These are phyloP conservation scores for Lichina pygmaea DNA, from an alignment of 495 filamentous ascomycete species.

Conservation along the genomic window DNA sequence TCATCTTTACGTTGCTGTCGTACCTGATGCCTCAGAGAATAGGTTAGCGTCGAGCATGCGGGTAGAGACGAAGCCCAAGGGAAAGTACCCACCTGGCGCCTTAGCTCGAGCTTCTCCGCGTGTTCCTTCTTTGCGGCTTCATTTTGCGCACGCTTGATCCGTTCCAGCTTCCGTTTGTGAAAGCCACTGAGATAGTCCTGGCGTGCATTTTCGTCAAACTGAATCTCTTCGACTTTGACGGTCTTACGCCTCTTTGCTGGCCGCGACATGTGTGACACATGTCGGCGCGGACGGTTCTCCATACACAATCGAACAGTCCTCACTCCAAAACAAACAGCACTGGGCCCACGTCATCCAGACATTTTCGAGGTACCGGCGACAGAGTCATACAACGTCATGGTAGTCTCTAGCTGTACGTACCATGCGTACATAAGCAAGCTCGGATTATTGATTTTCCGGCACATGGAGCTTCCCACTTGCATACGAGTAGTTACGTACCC, in stretches of 20 bases:
- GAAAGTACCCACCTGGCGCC: constrained; percentile 33
- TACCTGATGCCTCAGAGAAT: constrained; percentile 21
- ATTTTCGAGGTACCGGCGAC: no score
- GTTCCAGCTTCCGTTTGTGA: constrained; percentile 73
- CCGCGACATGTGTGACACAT: constrained; percentile 9
- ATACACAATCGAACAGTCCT: no score
- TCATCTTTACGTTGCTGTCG: constrained; percentile 55
- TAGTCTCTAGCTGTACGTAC: no score
- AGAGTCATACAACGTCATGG: no score
- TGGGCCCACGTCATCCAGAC: no score
- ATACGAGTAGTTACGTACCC: no score
- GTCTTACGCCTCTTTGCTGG: constrained; percentile 38
- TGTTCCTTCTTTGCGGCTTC: constrained; percentile 41
- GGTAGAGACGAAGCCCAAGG: neutral
- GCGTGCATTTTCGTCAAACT: constrained; percentile 51
- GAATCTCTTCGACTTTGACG: constrained; percentile 41
- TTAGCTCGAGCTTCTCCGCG: constrained; percentile 39
- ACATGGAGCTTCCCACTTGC: no score
- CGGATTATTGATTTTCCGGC: no score
- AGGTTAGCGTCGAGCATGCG: constrained; percentile 1
- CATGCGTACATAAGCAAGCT: no score
- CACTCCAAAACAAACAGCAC: no score
- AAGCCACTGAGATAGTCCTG: constrained; percentile 82
- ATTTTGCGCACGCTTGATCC: constrained; percentile 61
- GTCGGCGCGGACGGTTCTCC: no score